Evolutionary conservation across 169 alveolate genomes (phyloP), one percentile per base, ranked within the genome.

Genomic region (Pseudocohnilembus persalinus): DNA sequence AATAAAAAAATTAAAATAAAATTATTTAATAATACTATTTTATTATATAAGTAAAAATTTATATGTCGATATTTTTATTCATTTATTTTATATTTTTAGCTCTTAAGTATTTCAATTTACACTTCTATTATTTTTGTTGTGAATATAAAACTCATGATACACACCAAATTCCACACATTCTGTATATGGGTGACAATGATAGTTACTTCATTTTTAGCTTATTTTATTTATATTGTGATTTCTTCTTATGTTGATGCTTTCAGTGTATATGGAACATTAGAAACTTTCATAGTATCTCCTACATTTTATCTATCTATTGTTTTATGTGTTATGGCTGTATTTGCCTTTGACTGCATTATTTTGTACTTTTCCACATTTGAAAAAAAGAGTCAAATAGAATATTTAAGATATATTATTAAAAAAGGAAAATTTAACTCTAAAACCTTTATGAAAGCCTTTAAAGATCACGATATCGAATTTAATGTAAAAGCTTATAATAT

Each of bases 51-150:
- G 73, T 49, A 49, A 20, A 49, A 49, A 49, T 49, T 49, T 49
- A 49, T 49, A 49, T 11, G 4, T 49, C 20, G 4, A 11, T 11
- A 11, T 49, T 49, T 11, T 49, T 49, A 11, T 11, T 49, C 4
- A 11, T 11, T 49, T 49, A 11, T 11, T 49, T 11, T 49, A 49
- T 49, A 49, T 49, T 49, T 49, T 11, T 49, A 49, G 68, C 20
- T 49, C 68, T 49, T 49, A 49, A 49, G 68, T 49, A 84, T 95
- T 64, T 88, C 94, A 29, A 68, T 92, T 64, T 95, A 90, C 81
- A 90, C 94, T 65, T 81, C 92, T 65, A 90, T 95, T 33, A 87
- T 93, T 65, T 73, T 92, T 72, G 91, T 91, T 31, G 90, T 86
- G 31, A 76, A 79, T 74, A 28, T 86, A 1, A 86, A 86, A 75